Evolutionary conservation across 495 filamentous ascomycete species (phyloP), one percentile per base, ranked within the genome.

Genomic region (Massariosphaeria phaeospora): DNA sequence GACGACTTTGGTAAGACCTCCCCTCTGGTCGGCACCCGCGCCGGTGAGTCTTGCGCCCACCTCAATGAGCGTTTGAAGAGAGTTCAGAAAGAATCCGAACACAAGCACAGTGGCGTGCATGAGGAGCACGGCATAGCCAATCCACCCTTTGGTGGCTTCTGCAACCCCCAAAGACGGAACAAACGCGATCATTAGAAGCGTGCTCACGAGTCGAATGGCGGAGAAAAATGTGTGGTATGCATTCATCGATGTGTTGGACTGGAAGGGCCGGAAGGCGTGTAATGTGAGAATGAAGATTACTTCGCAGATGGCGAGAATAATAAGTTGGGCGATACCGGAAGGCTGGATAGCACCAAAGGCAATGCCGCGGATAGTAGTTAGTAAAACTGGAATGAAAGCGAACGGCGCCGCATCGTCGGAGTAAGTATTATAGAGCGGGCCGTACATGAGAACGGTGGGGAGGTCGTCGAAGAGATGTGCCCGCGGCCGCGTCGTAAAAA

Each of bases 351-450:
- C 94, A 30, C 93, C 93, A 63, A 98, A 83, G 13, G 90, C 88
- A 55, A 96, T 78, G 30, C 88, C 91, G n/a, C 91, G 84, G 31
- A 91, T 67, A 60, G 93, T 80, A 11, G 84, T 93, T 48, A 96
- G 69, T 26, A 94, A 73, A 15, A 96, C 81, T 0, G 91, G 90
- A 20, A 96, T 80, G 17, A 94, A 72, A 9, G 91, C 89, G 63
- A 93, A 98, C 6, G 87, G 82, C 1, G 88, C 85, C 23, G 91
- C 85, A 71, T 94, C 91, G 26, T 91, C 90, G 15, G 79, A 83
- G 66, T 91, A 96, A 1, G 94, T 98, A 69, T 98, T 98, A 73
- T 97, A 98, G n/a, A 98, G 76, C 2, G 93, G 88, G 3, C 93
- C 93, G 64, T 95, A 97, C 1, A 89, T 75, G 11, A 98, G 77